phyloP scores from a whole-genome alignment of 495 filamentous ascomycete species.

The Neurospora sp. region DNA sequence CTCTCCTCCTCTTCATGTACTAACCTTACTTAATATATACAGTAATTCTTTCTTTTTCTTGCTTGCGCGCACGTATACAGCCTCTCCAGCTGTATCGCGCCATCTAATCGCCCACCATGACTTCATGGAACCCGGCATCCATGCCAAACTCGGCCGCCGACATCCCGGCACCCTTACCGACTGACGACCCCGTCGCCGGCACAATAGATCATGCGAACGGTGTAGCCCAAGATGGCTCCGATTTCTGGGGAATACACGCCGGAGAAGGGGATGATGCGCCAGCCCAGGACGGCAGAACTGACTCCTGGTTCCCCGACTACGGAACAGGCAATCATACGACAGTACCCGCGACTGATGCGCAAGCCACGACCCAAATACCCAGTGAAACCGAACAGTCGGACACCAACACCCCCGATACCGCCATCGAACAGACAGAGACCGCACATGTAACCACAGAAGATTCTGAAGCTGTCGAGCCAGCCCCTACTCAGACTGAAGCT shows the following conservation, averaged over 20 bases:
- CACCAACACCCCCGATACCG: not conserved
- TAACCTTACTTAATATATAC: conserved; percentile 5
- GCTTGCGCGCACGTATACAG: conserved; percentile 5
- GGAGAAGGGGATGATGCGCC: not conserved
- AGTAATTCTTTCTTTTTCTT: conserved; percentile 23
- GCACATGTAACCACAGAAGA: not conserved
- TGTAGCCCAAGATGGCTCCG: not conserved
- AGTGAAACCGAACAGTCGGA: not conserved
- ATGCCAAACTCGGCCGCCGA: conserved; percentile 37
- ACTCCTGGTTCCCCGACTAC: conserved; percentile 24
- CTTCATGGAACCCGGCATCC: conserved; percentile 46
- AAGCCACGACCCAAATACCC: conserved; percentile 2
- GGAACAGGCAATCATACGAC: conserved; percentile 17
- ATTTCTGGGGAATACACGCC: not conserved
- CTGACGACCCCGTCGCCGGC: not conserved
- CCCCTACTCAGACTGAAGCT: not conserved
- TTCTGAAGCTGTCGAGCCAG: not conserved
- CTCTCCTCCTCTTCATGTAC: not conserved
- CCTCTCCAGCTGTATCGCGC: conserved; percentile 16
- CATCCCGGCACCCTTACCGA: conserved; percentile 5
- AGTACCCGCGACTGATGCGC: conserved; percentile 13
- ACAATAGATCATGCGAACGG: not conserved
- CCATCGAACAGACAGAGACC: not conserved
- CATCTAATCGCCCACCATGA: conserved; percentile 28
- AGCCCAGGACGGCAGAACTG: conserved; percentile 11